Percentiles rank a stretch among this genome's conserved stretches.
These are phyloP conservation scores for Puccinia coronata DNA, from an alignment of 1,284 basidiomycete genomes.

Conservation along the genomic window DNA sequence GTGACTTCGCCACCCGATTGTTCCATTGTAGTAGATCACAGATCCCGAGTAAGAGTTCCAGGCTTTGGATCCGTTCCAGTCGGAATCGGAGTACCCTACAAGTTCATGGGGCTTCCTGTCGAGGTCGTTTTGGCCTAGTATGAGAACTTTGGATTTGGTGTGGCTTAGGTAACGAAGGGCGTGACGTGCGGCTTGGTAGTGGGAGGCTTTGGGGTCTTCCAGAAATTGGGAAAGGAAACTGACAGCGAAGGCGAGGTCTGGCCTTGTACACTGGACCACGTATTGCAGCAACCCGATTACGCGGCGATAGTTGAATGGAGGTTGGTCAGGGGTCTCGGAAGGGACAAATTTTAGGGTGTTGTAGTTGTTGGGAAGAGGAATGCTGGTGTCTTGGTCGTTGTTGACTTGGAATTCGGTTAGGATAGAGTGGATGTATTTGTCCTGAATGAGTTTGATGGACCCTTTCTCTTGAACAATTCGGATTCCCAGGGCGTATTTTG, in stretches of 20 bases:
- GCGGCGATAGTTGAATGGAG: too few relatives aligned
- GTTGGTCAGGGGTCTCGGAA: neutral
- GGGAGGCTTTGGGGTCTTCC: neutral
- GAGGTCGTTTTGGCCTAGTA: neutral
- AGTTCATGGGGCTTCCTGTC: neutral
- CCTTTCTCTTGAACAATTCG: neutral
- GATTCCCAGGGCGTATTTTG: conserved; percentile 24
- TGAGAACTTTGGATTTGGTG: too few relatives aligned
- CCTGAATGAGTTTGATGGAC: conserved; percentile 5
- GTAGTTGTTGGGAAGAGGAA: conserved; percentile 13
- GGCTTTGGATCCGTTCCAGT: too few relatives aligned
- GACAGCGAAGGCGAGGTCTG: conserved; percentile 1
- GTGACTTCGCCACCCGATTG: too few relatives aligned
- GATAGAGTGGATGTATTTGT: conserved; percentile 1
- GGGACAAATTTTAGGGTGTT: too few relatives aligned
- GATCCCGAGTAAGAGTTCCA: neutral
- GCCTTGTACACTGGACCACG: conserved; percentile 4
- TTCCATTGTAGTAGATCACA: neutral
- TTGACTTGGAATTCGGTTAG: neutral
- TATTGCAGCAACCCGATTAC: conserved; percentile 5
- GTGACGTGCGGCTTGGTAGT: neutral
- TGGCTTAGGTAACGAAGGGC: neutral
- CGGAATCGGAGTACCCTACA: neutral
- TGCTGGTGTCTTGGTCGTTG: neutral
- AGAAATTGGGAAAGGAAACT: conserved; percentile 19